Evolutionary conservation across 352 stramenopile genomes (phyloP), one percentile per base, ranked within the genome.

Genomic region (Pelagophyceae sp.): DNA sequence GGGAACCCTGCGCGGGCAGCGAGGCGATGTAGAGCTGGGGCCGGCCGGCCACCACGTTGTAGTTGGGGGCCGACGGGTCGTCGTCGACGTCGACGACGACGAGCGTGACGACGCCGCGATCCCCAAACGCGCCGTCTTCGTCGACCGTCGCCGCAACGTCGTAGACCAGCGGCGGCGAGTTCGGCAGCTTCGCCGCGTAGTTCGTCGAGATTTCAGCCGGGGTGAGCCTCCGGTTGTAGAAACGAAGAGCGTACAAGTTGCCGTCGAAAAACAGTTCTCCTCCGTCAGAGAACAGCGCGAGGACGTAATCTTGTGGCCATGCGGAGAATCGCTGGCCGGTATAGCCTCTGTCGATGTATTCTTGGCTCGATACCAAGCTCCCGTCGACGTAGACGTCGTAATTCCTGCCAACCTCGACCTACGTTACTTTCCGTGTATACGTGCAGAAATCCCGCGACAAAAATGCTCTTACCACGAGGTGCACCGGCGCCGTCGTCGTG

Each of bases 91-190:
- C 63, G 6, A 35, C n/a, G 6, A 27, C 63, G 5, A 17, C 35
- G 29, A 72, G 35, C 3, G 6, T 29, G 6, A 72, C 35, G 29
- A n/a, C n/a, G n/a, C n/a, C n/a, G n/a, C n/a, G n/a, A n/a, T n/a
- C n/a, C n/a, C n/a, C n/a, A n/a, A n/a, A n/a, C 35, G 37, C 31
- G 63, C 63, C 63, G 63, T 72, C 63, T 32, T 72, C 63, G 63
- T 72, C 1, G 31, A 72, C 20, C 63, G 35, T 45, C 6, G 35
- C 63, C 63, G 6, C 35, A 3, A 45, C n/a, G 19, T 38, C 19
- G 5, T 38, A 38, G 19, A 45, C 63, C 29, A 72, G 5, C 6
- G 63, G 31, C 63, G 31, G 63, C 63, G 63, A 50, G 31, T 72
- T 38, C 6, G 63, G 63, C 19, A 72, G 63, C 19, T 1, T 29